Evolutionary conservation across 2,329 filamentous ascomycete genomes (phyloP).

Genomic region (Exophiala oligosperma): DNA sequence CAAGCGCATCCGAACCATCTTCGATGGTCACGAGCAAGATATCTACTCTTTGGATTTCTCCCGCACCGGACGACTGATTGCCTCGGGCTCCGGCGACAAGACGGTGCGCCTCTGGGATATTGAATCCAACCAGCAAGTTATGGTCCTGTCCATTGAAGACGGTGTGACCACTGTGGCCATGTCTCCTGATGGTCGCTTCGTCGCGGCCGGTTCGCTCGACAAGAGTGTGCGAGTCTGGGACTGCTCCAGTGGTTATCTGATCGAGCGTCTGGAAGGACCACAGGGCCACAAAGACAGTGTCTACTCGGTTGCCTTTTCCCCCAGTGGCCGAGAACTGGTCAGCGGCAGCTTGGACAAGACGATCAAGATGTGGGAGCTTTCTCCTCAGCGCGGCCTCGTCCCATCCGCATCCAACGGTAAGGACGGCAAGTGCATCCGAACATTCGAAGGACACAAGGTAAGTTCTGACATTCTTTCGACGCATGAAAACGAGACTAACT

Average conservation of each 20-base stretch:
- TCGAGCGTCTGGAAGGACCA: slow-evolving; percentile 88
- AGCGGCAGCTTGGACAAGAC: slow-evolving; percentile 96
- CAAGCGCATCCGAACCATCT: slow-evolving; percentile 84
- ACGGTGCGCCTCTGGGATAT: slow-evolving; percentile 97
- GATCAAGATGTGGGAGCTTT: slow-evolving; percentile 98
- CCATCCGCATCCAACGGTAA: slow-evolving; percentile 65
- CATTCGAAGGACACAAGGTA: slow-evolving; percentile 94
- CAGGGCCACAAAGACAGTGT: slow-evolving; percentile 97
- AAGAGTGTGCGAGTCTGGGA: slow-evolving; percentile 99
- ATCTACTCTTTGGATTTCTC: slow-evolving; percentile 97
- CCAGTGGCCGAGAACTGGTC: slow-evolving; percentile 88
- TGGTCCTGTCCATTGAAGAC: slow-evolving; percentile 90
- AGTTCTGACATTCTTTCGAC: slow-evolving; percentile 32
- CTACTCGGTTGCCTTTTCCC: slow-evolving; percentile 94
- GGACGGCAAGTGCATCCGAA: slow-evolving; percentile 90
- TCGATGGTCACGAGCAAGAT: slow-evolving; percentile 96
- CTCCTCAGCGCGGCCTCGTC: slow-evolving; percentile 66
- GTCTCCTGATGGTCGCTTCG: slow-evolving; percentile 89
- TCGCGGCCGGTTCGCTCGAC: slow-evolving; percentile 91
- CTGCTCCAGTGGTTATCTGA: slow-evolving; percentile 77
- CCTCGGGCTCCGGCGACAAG: slow-evolving; percentile 90
- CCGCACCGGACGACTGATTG: slow-evolving; percentile 88
- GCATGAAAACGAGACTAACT: slow-evolving; percentile 18
- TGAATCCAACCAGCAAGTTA: slow-evolving; percentile 75
- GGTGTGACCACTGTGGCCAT: slow-evolving; percentile 97